Percentiles rank a stretch among this genome's conserved stretches.
Conservation (phyloP, 2,329 filamentous ascomycete species). For the Macrophomina pseudophaseolina region DNA sequence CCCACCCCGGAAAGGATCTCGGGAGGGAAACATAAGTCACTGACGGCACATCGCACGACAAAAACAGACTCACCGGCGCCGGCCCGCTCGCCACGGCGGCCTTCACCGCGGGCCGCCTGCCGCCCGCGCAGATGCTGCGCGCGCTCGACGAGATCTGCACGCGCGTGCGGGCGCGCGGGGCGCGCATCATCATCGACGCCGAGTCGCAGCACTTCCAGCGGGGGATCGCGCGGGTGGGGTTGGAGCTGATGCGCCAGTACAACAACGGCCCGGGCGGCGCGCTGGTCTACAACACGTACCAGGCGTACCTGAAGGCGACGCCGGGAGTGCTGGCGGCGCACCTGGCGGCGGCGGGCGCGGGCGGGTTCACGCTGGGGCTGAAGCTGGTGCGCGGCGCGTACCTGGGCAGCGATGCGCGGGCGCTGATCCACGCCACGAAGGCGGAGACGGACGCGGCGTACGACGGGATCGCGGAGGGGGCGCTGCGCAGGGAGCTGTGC, state of each 20-base stretch:
- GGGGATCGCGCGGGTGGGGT: slow-evolving; percentile 58
- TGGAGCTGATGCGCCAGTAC: slow-evolving; percentile 59
- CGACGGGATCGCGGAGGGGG: slow-evolving; percentile 68
- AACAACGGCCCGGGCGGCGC: slow-evolving; percentile 51
- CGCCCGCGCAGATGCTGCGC: slow-evolving; percentile 41
- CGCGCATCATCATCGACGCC: slow-evolving; percentile 58
- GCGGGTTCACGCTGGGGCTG: slow-evolving; percentile 59
- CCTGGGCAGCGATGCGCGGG: slow-evolving; percentile 55
- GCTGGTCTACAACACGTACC: slow-evolving; percentile 73
- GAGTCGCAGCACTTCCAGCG: slow-evolving; percentile 59
- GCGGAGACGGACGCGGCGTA: slow-evolving; percentile 66
- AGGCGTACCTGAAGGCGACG: slow-evolving; percentile 61
- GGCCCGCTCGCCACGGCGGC: slow-evolving; percentile 48
- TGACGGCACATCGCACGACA: slow-evolving; percentile 25
- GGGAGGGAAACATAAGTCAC: slow-evolving; percentile 39
- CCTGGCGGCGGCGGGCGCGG: slow-evolving; percentile 51
- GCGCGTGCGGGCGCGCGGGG: slow-evolving; percentile 45
- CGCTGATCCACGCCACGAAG: slow-evolving; percentile 60
- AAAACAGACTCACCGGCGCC: slow-evolving; percentile 49
- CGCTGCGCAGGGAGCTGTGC: slow-evolving; percentile 55
- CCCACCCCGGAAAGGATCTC: too few species aligned
- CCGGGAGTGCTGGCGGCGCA: slow-evolving; percentile 50
- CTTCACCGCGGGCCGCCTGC: slow-evolving; percentile 47
- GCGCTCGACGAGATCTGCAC: slow-evolving; percentile 49
- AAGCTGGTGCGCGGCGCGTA: slow-evolving; percentile 65